Percentiles rank a stretch among this genome's conserved stretches.
These are phyloP conservation scores for Pulveroboletus frians DNA, from an alignment of 768 basidiomycete genomes.

Conservation along the genomic window DNA sequence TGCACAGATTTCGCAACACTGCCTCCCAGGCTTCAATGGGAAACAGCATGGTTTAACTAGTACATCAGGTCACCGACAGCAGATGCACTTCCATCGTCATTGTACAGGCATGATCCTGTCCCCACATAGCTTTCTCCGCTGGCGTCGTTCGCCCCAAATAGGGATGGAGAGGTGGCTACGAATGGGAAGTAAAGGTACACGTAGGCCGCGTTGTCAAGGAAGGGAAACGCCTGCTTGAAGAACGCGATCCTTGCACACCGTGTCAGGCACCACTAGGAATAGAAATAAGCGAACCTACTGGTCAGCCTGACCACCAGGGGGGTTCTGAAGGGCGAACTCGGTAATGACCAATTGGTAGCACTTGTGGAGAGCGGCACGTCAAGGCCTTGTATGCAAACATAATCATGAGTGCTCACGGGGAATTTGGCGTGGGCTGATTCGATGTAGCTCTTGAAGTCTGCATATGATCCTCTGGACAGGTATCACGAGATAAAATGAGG, in stretches of 20 bases:
- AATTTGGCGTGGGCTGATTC: conserved; percentile 25
- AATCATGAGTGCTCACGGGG: conserved; percentile 14
- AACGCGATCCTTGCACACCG: conserved; percentile 22
- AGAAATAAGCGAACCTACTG: conserved; percentile 20
- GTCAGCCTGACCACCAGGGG: conserved; percentile 24
- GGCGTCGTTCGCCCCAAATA: conserved; percentile 20
- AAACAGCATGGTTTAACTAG: neutral
- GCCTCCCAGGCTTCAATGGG: too few species aligned
- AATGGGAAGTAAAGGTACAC: conserved; percentile 36
- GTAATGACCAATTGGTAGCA: conserved; percentile 22
- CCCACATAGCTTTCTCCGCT: conserved; percentile 14
- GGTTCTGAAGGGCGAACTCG: conserved; percentile 32
- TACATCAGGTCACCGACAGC: conserved; percentile 21
- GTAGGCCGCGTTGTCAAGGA: conserved; percentile 29
- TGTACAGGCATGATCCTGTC: conserved; percentile 32
- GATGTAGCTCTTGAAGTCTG: conserved; percentile 25
- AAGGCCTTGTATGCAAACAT: neutral
- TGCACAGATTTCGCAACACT: too few species aligned
- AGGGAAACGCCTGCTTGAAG: conserved; percentile 31
- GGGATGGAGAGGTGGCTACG: conserved; percentile 27
- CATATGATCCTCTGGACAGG: conserved; percentile 17
- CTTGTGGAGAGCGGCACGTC: conserved; percentile 7
- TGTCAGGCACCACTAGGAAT: neutral
- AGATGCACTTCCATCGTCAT: conserved; percentile 23
- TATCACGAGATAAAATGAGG: neutral